Conservation (phyloP, 805 yeast genomes). For the Cyberlindnera xishuangbannaensis region DNA sequence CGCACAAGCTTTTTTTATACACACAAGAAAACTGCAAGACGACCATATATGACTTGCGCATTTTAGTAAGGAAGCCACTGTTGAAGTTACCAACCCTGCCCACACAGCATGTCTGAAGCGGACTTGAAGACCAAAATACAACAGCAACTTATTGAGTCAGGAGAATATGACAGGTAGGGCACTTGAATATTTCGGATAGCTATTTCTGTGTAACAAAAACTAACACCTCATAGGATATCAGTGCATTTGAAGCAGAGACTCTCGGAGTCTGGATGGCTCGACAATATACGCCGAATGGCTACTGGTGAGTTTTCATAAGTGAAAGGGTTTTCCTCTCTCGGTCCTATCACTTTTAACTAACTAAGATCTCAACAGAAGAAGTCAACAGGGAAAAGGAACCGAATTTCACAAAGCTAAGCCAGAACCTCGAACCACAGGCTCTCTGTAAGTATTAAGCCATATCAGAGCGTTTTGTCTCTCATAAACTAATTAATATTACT, state of each 20-base stretch:
- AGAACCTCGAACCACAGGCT: conserved; percentile 59
- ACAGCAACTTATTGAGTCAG: conserved; percentile 64
- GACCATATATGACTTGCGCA: too few relatives aligned
- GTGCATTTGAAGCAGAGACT: conserved; percentile 56
- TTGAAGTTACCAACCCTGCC: too few relatives aligned
- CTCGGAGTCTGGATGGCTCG: conserved; percentile 82
- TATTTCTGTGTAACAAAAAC: too few relatives aligned
- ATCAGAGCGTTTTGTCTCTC: neutral
- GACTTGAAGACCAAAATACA: conserved; percentile 55
- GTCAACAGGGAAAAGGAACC: conserved; percentile 37
- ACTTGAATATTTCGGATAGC: too few relatives aligned
- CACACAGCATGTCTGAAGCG: conserved; percentile 18
- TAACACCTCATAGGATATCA: conserved; percentile 46
- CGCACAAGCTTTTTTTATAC: too few relatives aligned
- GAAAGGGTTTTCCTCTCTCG: too few relatives aligned
- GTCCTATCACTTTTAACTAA: too few relatives aligned
- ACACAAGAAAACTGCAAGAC: too few relatives aligned
- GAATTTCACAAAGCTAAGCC: conserved; percentile 47
- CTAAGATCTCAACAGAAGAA: conserved; percentile 23
- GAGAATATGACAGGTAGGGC: conserved; percentile 55
- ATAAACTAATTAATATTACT: neutral
- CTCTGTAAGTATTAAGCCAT: conserved; percentile 35
- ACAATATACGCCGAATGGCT: conserved; percentile 60
- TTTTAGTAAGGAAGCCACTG: too few relatives aligned
- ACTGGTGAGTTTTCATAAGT: conserved; percentile 29